These are phyloP conservation scores for Hanseniaspora taiwanica DNA, from an alignment of 805 yeast species.

Conservation along the genomic window DNA sequence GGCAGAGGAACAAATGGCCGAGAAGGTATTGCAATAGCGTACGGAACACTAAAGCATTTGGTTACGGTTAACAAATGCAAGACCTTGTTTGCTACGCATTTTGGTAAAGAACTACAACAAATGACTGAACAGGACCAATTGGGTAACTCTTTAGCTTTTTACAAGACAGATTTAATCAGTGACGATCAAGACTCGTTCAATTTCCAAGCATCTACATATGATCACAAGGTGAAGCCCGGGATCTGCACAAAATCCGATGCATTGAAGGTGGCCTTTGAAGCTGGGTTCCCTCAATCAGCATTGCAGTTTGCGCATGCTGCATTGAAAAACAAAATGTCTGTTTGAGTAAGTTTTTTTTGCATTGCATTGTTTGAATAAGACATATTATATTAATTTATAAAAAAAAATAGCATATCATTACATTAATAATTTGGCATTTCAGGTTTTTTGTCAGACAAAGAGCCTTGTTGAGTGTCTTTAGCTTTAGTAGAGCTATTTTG, in stretches of 20 bases:
- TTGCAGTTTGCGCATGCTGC: conserved; percentile 33
- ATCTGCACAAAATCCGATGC: conserved; percentile 70
- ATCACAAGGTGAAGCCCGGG: conserved; percentile 52
- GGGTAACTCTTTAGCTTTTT: conserved; percentile 12
- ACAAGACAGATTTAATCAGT: conserved; percentile 14
- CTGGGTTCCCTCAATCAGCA: conserved; percentile 62
- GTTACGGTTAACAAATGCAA: conserved; percentile 45
- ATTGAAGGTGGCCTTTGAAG: conserved; percentile 57
- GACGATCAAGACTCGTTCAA: conserved; percentile 10
- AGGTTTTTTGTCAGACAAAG: neutral
- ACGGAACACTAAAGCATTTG: conserved; percentile 52
- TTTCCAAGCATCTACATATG: conserved; percentile 18
- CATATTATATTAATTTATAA: no score
- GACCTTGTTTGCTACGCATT: conserved; percentile 84
- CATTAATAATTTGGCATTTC: neutral
- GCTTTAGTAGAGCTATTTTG: neutral
- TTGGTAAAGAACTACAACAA: conserved; percentile 39
- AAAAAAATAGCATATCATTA: no score
- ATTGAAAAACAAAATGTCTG: neutral
- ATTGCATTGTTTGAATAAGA: no score
- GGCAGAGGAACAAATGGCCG: conserved; percentile 81
- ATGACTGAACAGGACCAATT: conserved; percentile 25
- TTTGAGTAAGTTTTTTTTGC: neutral
- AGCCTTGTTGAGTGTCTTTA: neutral
- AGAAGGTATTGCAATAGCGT: conserved; percentile 81